Evolutionary conservation across 805 yeast species (phyloP).

Genomic region (Candida endomychidarum): DNA sequence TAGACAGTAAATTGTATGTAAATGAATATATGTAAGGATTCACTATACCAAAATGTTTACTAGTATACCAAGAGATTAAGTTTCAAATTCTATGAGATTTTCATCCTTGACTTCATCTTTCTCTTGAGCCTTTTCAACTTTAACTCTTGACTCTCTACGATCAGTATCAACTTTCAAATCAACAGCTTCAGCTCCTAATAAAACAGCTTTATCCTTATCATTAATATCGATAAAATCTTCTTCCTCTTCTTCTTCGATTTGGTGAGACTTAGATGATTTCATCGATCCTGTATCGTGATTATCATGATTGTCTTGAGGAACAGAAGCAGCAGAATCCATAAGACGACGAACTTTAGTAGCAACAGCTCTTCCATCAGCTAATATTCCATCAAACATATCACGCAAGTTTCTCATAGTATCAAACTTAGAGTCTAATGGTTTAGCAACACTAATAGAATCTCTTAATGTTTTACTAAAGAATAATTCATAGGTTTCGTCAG

Average conservation of each 20-base stretch:
- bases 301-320: conserved; percentile 19
- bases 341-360: conserved; percentile 87
- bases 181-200: conserved; percentile 51
- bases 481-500: conserved; percentile 89
- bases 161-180: conserved; percentile 9
- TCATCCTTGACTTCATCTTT: conserved; percentile 9
- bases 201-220: conserved; percentile 46
- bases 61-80: conserved; percentile 19
- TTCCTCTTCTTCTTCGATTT: conserved; percentile 48
- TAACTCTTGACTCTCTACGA: conserved; percentile 7
- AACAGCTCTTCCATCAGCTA: conserved; percentile 90
- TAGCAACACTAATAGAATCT: conserved; percentile 64
- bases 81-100: conserved; percentile 48
- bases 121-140: neutral
- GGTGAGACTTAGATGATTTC: conserved; percentile 24
- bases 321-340: conserved; percentile 67
- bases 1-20: too few relatives aligned
- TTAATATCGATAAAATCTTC: conserved; percentile 45
- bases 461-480: conserved; percentile 72
- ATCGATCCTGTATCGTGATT: conserved; percentile 23
- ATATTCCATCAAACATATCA: conserved; percentile 85
- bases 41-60: too few relatives aligned
- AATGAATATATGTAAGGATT: too few relatives aligned
- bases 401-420: conserved; percentile 62
- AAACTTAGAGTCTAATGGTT: conserved; percentile 47